Percentiles rank a stretch among this genome's conserved stretches.
Evolutionary conservation across 345 rosid species (phyloP).

Genomic region (Mallotus nudiflorus): DNA sequence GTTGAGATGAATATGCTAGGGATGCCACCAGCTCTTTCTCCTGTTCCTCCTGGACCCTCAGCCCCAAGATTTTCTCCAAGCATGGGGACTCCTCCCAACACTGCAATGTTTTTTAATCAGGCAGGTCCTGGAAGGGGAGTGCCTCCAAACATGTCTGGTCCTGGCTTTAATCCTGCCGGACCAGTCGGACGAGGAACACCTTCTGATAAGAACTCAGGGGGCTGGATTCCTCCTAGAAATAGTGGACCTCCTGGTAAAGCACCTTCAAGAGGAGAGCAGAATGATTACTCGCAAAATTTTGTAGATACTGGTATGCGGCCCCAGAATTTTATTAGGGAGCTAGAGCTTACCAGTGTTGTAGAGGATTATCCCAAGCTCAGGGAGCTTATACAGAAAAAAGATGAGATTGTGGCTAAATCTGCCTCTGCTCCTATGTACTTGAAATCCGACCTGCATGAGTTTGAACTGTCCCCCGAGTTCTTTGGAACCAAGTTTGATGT

Average conservation of each 20-base stretch:
- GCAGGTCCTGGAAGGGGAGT: conserved; percentile 84
- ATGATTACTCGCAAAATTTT: conserved; percentile 98
- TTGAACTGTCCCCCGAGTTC: conserved; percentile 88
- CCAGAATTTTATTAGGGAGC: conserved; percentile 93
- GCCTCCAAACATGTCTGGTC: conserved; percentile 55
- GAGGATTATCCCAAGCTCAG: conserved; percentile 99
- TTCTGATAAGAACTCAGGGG: conserved; percentile 67
- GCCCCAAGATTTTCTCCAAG: conserved; percentile 78
- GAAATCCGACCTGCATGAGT: conserved; percentile 73
- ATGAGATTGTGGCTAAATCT: conserved; percentile 88
- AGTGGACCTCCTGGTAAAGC: conserved; percentile 84
- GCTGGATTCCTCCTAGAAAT: conserved; percentile 82
- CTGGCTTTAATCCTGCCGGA: conserved; percentile 65
- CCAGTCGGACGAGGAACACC: conserved; percentile 67
- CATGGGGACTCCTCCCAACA: conserved; percentile 62
- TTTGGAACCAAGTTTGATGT: conserved; percentile 98
- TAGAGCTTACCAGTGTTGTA: conserved; percentile 93
- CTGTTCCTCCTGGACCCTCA: conserved; percentile 83
- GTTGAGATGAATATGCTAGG: conserved; percentile 86
- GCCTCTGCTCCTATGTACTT: conserved; percentile 95
- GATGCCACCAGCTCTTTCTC: conserved; percentile 76
- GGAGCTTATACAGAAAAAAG: conserved; percentile 99
- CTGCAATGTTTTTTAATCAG: conserved; percentile 73
- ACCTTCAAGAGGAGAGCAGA: conserved; percentile 98
- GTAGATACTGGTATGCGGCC: conserved; percentile 99